These are phyloP conservation scores for Pythium angustatum DNA, from an alignment of 352 stramenopile genomes.

Conservation along the genomic window DNA sequence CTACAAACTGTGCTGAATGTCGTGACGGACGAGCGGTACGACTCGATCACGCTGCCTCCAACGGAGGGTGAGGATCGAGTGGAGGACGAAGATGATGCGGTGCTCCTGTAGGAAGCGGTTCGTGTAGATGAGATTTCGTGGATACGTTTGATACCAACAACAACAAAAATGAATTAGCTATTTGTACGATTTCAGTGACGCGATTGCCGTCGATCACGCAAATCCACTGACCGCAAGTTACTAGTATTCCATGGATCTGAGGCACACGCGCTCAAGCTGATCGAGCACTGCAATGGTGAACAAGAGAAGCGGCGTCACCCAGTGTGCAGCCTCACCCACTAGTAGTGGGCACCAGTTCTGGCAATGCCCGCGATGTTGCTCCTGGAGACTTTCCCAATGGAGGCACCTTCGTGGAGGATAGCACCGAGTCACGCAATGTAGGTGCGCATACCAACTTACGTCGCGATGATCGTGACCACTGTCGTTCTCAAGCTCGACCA, in stretches of 20 bases:
- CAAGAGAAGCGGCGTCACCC: no score
- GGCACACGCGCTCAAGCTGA: no score
- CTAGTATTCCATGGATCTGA: no score
- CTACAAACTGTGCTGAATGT: conserved; percentile 38
- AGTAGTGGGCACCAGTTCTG: not conserved
- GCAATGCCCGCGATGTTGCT: not conserved
- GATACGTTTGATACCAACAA: not conserved
- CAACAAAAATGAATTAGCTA: no score
- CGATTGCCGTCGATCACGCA: no score
- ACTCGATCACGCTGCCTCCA: conserved; percentile 42
- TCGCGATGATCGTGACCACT: not conserved
- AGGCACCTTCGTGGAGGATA: not conserved
- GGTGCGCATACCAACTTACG: not conserved
- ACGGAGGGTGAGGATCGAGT: not conserved
- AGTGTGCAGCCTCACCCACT: no score
- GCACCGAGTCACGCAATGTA: not conserved
- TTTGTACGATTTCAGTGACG: no score
- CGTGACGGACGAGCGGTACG: conserved; percentile 43
- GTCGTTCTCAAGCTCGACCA: not conserved
- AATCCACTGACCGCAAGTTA: no score
- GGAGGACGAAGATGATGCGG: conserved; percentile 13
- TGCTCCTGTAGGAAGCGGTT: not conserved
- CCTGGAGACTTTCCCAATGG: not conserved
- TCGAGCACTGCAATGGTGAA: no score
- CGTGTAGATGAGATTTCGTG: conserved; percentile 1